A percentile compares a stretch with the other conserved stretches of the same genome.
phyloP scores from a whole-genome alignment of 495 filamentous ascomycete genomes.

The Aspergillus cavernicola region DNA sequence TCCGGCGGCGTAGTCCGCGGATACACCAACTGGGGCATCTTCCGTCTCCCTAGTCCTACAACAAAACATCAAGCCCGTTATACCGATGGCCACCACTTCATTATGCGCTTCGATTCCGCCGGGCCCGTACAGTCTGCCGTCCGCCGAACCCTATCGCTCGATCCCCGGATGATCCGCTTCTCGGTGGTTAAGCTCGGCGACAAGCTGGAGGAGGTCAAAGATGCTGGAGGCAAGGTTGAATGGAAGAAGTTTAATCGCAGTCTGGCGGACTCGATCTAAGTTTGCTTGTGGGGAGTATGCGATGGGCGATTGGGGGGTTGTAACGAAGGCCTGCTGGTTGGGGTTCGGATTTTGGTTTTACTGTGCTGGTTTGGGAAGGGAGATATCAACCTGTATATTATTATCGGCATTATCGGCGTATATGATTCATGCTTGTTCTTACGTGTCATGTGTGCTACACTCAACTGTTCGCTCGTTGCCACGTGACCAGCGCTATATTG shows the following conservation, averaged over 20 bases:
- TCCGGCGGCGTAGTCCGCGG: slow-evolving; percentile 88
- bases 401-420: slow-evolving; percentile 40
- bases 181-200: slow-evolving; percentile 81
- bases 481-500: too few species aligned
- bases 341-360: slow-evolving; percentile 14
- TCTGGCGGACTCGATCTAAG: slow-evolving; percentile 29
- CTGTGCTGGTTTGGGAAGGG: slow-evolving; percentile 34
- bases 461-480: too few species aligned
- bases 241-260: slow-evolving; percentile 54
- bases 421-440: slow-evolving; percentile 18
- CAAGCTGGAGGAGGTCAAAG: slow-evolving; percentile 65
- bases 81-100: slow-evolving; percentile 87
- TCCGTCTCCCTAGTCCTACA: slow-evolving; percentile 70
- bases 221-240: slow-evolving; percentile 55
- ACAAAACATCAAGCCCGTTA: slow-evolving; percentile 76
- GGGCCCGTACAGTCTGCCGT: slow-evolving; percentile 67
- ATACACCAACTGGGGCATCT: slow-evolving; percentile 90
- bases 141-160: slow-evolving; percentile 70
- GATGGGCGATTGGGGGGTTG: neutral
- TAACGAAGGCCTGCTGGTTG: neutral
- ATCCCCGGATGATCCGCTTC: slow-evolving; percentile 86
- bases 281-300: neutral
- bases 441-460: neutral
- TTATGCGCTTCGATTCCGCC: slow-evolving; percentile 88
- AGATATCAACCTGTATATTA: slow-evolving; percentile 24